Base-by-base conservation (phyloP, 768 basidiomycete genomes). In the Macrolepiota dolichaula region DNA sequence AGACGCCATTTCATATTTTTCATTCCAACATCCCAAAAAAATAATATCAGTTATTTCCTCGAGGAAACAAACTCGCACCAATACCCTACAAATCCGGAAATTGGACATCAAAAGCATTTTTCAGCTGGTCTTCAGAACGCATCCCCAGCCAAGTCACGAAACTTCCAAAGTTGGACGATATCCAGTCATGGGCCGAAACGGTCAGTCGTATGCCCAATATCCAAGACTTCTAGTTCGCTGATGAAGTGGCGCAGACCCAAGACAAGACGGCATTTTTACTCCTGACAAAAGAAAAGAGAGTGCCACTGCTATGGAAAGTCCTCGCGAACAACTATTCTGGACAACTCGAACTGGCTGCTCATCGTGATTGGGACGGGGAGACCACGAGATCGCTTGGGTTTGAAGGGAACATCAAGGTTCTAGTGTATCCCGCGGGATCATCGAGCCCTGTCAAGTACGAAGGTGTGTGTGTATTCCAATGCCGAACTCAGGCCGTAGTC, bases 291-390 rank as follows among this genome's bases (percentile, higher is more conserved):
- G 87, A 88, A 62, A 88, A 86, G 66, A 85, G 84, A 67, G 84
- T 85, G 47, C 93, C 92, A 1, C 73, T 94, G 10, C 77, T 94
- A 42, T 94, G 92, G 92, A 84, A 88, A 65, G 86, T 89, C 19
- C 81, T 94, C 27, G 84, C 81, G 24, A 90, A 91, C 69, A 89
- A 86, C 65, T 93, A 86, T 74, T 69, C 78, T 59, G 84, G 83
- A 49, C 62, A 84, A 63, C 76, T 94, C 9, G 78, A 76, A 27
- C 85, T 93, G 64, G 88, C 79, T 1, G 78, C 81, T 29, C 83
- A 87, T 66, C 83, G 82, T 40, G 90, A 92, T 73, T 80, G 84
- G 25, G 80, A 87, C 51, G 89, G 86, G 22, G 79, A 76, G 58
- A 80, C 84, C 42, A 83, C 84, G 5, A 75, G 79, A 0, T 74